Base-by-base conservation (phyloP, 495 filamentous ascomycete species). In the Hyaloscypha hepaticicola region DNA sequence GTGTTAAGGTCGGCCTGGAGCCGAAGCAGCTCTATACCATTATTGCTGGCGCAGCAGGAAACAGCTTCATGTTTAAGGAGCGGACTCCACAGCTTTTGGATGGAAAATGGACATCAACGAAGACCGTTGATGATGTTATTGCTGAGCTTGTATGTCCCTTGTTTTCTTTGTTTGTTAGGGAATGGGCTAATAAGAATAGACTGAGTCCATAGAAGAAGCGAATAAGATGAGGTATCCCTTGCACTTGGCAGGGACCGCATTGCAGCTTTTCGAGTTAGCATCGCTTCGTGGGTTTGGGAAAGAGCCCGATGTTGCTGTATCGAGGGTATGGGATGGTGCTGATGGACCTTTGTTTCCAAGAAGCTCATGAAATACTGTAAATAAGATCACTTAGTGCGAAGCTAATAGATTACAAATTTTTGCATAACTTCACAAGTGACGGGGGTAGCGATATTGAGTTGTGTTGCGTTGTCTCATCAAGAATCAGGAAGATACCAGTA, bases 21-120 rank as follows among this genome's bases (percentile, higher is more conserved):
- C 74, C 89, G 12, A 78, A 83, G 24, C 83, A 89, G 72, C 85
- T 91, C 57, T 86, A 81, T 63, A 81, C 83, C 1, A 80, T 93
- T 49, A 90, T 90, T 60, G 76, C 80, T 51, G 87, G 90, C 61
- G 90, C 90, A 5, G 90, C 90, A 0, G 90, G 90, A 1, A 80
- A 82, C 1, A 90, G 87, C 70, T 78, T 73, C 21, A 79, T 88
- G 66, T 84, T 91, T 63, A 76, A 80, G 69, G 77, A 77, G n/a
- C 73, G 79, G 58, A 87, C 85, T 0, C 72, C 82, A 11, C 80
- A 82, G 29, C 87, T 91, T 70, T 76, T 83, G 55, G 74, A 70
- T 41, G 74, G 77, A 24, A 62, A 64, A 11, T 67, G 65, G 61
- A 60, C 57, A 5, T 38, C 41, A 9, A 58, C 33, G 56, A 66